These are phyloP conservation scores for Paramecium sexaurelia DNA, from an alignment of 73 alveolate genomes.

Conservation along the genomic window DNA sequence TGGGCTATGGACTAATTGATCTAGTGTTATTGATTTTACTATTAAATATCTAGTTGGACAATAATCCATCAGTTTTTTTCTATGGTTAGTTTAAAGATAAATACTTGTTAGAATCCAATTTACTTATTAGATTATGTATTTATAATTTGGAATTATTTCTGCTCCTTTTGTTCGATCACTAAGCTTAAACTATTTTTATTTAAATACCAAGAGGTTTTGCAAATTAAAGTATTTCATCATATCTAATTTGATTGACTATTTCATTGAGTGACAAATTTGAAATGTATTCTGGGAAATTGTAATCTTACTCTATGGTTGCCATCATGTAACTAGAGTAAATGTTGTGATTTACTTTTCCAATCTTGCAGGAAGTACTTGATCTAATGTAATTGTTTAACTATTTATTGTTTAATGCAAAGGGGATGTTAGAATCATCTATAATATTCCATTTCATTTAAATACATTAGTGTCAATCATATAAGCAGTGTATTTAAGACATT, in stretches of 20 bases:
- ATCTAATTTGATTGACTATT: neutral
- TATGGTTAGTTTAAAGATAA: neutral
- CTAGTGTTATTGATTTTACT: neutral
- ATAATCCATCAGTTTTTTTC: neutral
- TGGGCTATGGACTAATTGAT: conserved; percentile 2
- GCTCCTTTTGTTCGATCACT: neutral
- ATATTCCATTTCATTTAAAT: neutral
- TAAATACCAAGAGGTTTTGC: neutral
- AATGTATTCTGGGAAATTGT: neutral
- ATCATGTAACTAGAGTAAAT: neutral
- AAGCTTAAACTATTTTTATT: neutral
- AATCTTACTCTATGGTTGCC: neutral
- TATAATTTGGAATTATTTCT: neutral
- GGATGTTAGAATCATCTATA: neutral
- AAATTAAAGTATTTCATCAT: neutral
- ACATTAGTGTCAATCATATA: neutral
- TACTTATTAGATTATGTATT: neutral
- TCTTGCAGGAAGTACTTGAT: neutral
- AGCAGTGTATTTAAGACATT: neutral
- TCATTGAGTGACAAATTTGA: conserved; percentile 15
- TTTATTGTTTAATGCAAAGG: neutral
- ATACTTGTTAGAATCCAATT: neutral
- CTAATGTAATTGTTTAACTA: neutral
- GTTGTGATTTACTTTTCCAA: neutral
- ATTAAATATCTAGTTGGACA: neutral